phyloP scores from a whole-genome alignment of 768 basidiomycete species.

The Pulveroboletus sp. region DNA sequence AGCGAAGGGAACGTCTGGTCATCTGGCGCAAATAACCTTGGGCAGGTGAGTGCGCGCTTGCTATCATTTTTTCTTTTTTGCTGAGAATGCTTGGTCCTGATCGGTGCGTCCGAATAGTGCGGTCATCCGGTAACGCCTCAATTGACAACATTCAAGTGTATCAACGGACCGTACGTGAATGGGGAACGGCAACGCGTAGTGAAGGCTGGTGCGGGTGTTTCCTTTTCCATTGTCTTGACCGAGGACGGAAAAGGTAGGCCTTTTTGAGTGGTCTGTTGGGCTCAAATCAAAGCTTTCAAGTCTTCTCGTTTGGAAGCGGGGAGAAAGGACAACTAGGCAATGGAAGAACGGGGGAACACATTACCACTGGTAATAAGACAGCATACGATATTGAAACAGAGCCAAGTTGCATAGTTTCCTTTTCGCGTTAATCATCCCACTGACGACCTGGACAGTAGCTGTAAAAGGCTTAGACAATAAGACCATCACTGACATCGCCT shows the following conservation, averaged over 20 bases:
- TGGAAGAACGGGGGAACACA: conserved; percentile 89
- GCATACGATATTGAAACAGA: conserved; percentile 72
- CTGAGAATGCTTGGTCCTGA: background rate
- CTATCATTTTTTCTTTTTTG: background rate
- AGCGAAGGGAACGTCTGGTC: conserved; percentile 81
- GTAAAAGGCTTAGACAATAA: conserved; percentile 74
- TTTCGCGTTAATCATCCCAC: background rate
- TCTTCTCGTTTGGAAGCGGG: conserved; percentile 86
- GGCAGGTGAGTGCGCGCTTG: conserved; percentile 53
- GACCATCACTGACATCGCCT: conserved; percentile 76
- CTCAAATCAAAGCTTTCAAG: conserved; percentile 33
- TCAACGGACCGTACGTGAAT: conserved; percentile 52
- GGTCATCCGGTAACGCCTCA: conserved; percentile 65
- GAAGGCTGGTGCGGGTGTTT: conserved; percentile 75
- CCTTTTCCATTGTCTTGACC: conserved; percentile 80
- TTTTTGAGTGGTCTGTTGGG: background rate
- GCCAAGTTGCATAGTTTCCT: conserved; percentile 47
- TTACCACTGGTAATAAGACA: conserved; percentile 79
- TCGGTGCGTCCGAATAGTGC: conserved; percentile 42
- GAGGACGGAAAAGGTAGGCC: conserved; percentile 70
- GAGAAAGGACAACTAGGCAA: conserved; percentile 93
- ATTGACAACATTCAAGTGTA: conserved; percentile 57
- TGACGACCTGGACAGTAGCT: conserved; percentile 44
- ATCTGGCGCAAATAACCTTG: conserved; percentile 73
- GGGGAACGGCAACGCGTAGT: conserved; percentile 63